These are phyloP conservation scores for Schoenoplectus triqueter DNA, from an alignment of 202 grass and related monocot genomes.

Conservation along the genomic window DNA sequence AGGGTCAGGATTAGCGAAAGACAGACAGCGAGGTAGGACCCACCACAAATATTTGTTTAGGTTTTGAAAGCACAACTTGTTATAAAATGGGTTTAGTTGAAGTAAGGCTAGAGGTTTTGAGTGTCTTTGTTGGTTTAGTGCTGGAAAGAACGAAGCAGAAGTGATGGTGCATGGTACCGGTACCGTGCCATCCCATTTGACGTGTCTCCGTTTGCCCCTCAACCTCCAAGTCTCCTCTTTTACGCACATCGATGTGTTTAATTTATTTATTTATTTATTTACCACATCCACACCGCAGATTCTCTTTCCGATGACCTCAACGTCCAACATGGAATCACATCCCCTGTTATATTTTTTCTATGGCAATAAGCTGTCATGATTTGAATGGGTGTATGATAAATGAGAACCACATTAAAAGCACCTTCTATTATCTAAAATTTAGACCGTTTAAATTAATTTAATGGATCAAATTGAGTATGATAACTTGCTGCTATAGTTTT, in stretches of 20 bases:
- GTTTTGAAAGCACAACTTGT: conserved; percentile 18
- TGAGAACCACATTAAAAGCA: no score
- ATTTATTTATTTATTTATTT: neutral
- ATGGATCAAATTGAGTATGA: no score
- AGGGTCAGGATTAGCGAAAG: conserved; percentile 40
- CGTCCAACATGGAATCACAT: no score
- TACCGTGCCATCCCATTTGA: conserved; percentile 40
- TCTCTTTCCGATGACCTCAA: neutral
- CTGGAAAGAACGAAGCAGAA: conserved; percentile 23
- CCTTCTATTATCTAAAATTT: no score
- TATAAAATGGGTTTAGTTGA: conserved; percentile 7
- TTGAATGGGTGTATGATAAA: no score
- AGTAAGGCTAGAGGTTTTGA: neutral
- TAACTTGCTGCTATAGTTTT: no score
- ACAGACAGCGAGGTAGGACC: conserved; percentile 40
- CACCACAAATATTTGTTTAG: conserved; percentile 39
- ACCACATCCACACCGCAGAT: conserved; percentile 11
- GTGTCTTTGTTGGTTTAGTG: conserved; percentile 31
- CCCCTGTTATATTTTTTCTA: no score
- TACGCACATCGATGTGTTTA: conserved; percentile 31
- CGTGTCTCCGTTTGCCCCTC: conserved; percentile 40
- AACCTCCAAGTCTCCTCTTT: conserved; percentile 41
- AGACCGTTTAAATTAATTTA: no score
- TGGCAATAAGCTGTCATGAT: no score
- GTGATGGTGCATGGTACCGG: conserved; percentile 23